Percentiles rank a stretch among this genome's conserved stretches.
These are phyloP conservation scores for Infundibulicybe gibba DNA, from an alignment of 768 basidiomycete genomes.

Conservation along the genomic window DNA sequence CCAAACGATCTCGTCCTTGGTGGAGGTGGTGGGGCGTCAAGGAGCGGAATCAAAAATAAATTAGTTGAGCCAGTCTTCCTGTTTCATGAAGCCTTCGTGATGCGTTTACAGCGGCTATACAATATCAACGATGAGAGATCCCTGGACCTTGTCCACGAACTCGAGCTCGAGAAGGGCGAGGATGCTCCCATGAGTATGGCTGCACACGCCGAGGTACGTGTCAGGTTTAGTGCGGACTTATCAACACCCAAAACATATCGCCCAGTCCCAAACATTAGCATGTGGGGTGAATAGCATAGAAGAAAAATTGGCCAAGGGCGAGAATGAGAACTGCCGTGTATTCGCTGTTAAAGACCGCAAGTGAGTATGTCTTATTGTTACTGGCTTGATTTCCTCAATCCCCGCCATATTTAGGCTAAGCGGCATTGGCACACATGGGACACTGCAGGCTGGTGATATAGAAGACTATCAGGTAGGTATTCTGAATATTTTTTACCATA, in stretches of 20 bases:
- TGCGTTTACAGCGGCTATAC: constrained; percentile 58
- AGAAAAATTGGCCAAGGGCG: constrained; percentile 55
- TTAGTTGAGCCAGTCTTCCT: constrained; percentile 50
- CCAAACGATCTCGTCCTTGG: constrained; percentile 75
- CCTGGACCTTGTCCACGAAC: constrained; percentile 59
- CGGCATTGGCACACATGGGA: constrained; percentile 49
- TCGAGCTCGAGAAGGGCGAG: constrained; percentile 74
- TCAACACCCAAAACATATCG: constrained; percentile 17
- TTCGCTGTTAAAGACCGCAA: constrained; percentile 56
- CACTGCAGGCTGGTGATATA: constrained; percentile 52
- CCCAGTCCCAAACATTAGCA: constrained; percentile 44
- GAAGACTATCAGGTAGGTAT: constrained; percentile 85
- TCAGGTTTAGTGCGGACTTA: constrained; percentile 1
- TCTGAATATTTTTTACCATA: not conserved
- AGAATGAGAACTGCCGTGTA: constrained; percentile 84
- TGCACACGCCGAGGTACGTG: constrained; percentile 52
- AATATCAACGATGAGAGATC: constrained; percentile 48
- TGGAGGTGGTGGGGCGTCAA: constrained; percentile 85
- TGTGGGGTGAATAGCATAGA: constrained; percentile 86
- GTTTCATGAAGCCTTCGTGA: constrained; percentile 1
- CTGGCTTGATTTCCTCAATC: not conserved
- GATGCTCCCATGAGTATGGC: constrained; percentile 98
- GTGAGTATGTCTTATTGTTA: constrained; percentile 32
- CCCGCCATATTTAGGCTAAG: constrained; percentile 43
- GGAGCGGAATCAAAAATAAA: constrained; percentile 92